These are phyloP conservation scores for Sporothrix pseudoabietina DNA, from an alignment of 2,329 filamentous ascomycete species.

Conservation along the genomic window DNA sequence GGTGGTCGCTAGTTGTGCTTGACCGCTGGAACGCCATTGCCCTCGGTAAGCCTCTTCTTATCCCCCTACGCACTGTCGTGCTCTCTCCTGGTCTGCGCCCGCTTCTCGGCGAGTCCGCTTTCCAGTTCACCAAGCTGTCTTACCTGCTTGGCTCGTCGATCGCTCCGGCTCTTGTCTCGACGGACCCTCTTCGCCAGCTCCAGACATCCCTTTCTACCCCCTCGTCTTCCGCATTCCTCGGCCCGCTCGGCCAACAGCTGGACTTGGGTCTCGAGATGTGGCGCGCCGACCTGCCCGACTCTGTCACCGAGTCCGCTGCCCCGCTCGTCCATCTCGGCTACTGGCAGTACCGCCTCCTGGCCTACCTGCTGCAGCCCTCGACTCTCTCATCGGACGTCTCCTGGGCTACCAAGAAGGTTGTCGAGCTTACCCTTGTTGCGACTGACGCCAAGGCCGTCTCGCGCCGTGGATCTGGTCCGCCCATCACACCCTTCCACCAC, in stretches of 20 bases:
- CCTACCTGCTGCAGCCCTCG: constrained; percentile 61
- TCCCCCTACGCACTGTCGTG: constrained; percentile 64
- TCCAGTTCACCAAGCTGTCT: constrained; percentile 65
- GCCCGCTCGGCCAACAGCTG: constrained; percentile 52
- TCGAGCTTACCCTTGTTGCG: constrained; percentile 56
- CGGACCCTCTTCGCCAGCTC: background rate
- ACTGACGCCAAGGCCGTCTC: constrained; percentile 36
- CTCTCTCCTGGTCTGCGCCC: constrained; percentile 60
- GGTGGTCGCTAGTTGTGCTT: constrained; percentile 72
- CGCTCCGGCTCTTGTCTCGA: constrained; percentile 22
- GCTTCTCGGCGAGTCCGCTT: constrained; percentile 64
- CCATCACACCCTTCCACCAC: constrained; percentile 66
- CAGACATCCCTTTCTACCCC: background rate
- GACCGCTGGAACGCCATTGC: constrained; percentile 75
- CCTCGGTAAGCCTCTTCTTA: constrained; percentile 62
- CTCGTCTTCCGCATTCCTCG: constrained; percentile 45
- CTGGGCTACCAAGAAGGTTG: constrained; percentile 61
- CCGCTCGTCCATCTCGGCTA: constrained; percentile 67
- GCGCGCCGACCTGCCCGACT: constrained; percentile 63
- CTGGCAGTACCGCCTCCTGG: constrained; percentile 68
- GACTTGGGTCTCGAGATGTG: constrained; percentile 66
- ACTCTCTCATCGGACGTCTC: constrained; percentile 60
- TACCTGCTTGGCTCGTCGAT: constrained; percentile 51
- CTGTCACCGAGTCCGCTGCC: constrained; percentile 54
- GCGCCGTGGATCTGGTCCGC: constrained; percentile 47